Conservation (phyloP, 164 flowering plant genomes). For the Paratinospora sagittata region DNA sequence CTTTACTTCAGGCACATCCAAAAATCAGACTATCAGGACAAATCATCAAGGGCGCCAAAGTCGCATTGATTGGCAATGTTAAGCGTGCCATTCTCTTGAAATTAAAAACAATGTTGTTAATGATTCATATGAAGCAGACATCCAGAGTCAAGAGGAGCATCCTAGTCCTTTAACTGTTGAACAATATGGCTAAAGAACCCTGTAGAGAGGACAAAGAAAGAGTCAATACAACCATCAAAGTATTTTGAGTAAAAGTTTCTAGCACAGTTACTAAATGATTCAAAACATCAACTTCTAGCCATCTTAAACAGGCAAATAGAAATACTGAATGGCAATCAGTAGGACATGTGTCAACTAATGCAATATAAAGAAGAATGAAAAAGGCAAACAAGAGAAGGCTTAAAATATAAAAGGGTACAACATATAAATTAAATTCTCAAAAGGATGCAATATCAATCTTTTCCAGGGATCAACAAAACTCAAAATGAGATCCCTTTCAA, state of each 20-base stretch:
- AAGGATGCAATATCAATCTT: too few relatives aligned
- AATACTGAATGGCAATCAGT: not conserved
- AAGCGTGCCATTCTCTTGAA: constrained; percentile 1
- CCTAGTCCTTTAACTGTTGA: not conserved
- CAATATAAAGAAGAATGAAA: too few relatives aligned
- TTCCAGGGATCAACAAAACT: too few relatives aligned
- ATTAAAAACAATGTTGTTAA: not conserved
- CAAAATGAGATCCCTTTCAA: too few relatives aligned
- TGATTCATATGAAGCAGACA: not conserved
- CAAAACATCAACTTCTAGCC: not conserved
- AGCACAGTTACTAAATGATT: not conserved
- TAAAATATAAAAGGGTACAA: too few relatives aligned
- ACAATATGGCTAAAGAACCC: constrained; percentile 4
- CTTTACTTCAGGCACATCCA: constrained; percentile 11
- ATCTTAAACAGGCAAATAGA: too few relatives aligned
- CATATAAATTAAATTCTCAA: too few relatives aligned
- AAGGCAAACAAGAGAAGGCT: too few relatives aligned
- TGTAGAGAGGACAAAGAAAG: not conserved
- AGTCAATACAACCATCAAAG: not conserved
- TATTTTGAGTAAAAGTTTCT: not conserved
- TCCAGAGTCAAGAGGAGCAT: not conserved
- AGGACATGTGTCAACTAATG: too few relatives aligned
- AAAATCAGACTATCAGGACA: constrained; percentile 10
- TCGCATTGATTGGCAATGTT: constrained; percentile 10
- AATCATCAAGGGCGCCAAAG: constrained; percentile 1